Base-by-base conservation (phyloP, 768 basidiomycete species). In the Lentinula detonsa region DNA sequence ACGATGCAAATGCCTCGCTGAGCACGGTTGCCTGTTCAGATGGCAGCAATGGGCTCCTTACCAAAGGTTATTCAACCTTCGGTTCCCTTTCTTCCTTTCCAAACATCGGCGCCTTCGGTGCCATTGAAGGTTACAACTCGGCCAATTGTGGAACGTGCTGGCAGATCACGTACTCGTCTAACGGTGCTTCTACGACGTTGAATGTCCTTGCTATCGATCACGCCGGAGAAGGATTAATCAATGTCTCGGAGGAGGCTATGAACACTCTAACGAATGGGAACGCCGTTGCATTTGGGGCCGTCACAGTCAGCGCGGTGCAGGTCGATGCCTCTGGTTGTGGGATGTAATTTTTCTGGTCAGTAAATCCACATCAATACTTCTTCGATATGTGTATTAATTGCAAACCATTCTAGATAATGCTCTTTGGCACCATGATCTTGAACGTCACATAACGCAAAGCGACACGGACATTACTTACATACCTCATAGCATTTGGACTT, bases 41-140 rank as follows among this genome's bases (percentile, higher is more conserved):
- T 55, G 79, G 80, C 15, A 58, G 69, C 28, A 66, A 77, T 55
- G 79, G 78, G 21, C 66, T 82, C 5, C 28, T 70, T 6, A 70
- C 70, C 13, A 63, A 65, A 57, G 18, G 68, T 70, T 86, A 75
- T 71, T 75, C 71, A 3, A 85, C 78, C 40, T 82, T 86, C 55
- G 76, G 73, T 13, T 71, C 73, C 40, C 69, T 88, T 33, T 85
- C 86, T 2, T 72, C 71, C 50, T 89, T 85, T 75, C 85, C 86
- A 0, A 68, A 74, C 69, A 83, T 88, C 65, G 85, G 84, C 21
- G 79, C 77, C 1, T 73, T 73, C 5, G 66, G 69, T 16, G 75
- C 69, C 16, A 67, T 81, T 56, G 53, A 61, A 3, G 71, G 69
- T 10, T 81, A 68, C 67, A 67, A 74, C 66, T 78, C 76, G 0